Conservation (phyloP, 768 basidiomycete genomes). For the Macrolepiota dolichaula region DNA sequence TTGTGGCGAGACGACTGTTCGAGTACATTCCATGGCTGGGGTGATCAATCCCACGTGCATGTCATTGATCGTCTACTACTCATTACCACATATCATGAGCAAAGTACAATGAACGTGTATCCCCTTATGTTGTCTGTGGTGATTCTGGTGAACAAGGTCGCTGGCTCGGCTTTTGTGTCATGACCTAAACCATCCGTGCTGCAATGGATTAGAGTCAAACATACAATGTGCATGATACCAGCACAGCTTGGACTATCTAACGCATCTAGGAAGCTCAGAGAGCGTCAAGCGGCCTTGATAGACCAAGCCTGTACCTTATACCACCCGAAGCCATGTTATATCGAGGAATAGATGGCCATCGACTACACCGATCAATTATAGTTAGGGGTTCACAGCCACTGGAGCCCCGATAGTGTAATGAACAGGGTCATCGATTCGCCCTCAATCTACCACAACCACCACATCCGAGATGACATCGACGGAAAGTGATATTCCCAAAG, state of each 20-base stretch:
- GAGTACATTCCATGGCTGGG: conserved; percentile 32
- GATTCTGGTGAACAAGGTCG: too few relatives aligned
- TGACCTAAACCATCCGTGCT: too few relatives aligned
- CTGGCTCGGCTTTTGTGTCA: too few relatives aligned
- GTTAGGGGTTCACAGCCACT: conserved; percentile 6
- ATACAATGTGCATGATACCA: too few relatives aligned
- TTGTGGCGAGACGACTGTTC: conserved; percentile 19
- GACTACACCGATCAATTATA: not conserved
- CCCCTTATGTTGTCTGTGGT: not conserved
- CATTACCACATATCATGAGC: not conserved
- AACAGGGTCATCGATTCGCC: not conserved
- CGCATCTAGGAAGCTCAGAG: too few relatives aligned
- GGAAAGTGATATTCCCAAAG: conserved; percentile 52
- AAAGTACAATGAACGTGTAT: not conserved
- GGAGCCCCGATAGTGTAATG: not conserved
- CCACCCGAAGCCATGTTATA: too few relatives aligned
- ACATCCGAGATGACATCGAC: conserved; percentile 16
- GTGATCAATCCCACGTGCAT: not conserved
- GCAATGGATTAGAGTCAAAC: too few relatives aligned
- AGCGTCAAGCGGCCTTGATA: too few relatives aligned
- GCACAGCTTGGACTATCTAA: too few relatives aligned
- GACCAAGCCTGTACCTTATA: too few relatives aligned
- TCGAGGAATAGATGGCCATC: not conserved
- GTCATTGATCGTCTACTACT: not conserved
- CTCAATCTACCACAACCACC: not conserved